A percentile compares a stretch with the other conserved stretches of the same genome.
phyloP scores from a whole-genome alignment of 257 asterid genomes.

The Fraxinus americana region DNA sequence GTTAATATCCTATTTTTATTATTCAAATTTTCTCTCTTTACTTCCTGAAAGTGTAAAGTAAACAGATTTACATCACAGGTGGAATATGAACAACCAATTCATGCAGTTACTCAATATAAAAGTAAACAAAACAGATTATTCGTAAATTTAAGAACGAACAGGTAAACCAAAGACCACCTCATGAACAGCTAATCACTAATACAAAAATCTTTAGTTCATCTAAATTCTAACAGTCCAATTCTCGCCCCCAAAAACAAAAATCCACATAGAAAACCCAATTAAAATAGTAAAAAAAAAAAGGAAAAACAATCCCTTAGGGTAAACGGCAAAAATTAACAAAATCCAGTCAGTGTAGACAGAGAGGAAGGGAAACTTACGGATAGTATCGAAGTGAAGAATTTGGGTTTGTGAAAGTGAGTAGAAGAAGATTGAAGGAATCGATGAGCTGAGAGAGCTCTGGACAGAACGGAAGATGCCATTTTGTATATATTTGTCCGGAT shows the following conservation, averaged over 20 bases:
- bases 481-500: not conserved
- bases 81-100: constrained; percentile 14
- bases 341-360: not conserved
- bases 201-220: not conserved
- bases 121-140: not conserved
- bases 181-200: not conserved
- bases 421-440: constrained; percentile 50
- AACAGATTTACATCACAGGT: constrained; percentile 3
- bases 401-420: constrained; percentile 41
- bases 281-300: not conserved
- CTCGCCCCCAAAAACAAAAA: not conserved
- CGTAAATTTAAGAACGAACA: not conserved
- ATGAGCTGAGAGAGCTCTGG: constrained; percentile 58
- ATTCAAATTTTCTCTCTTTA: not conserved
- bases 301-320: not conserved
- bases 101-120: constrained; percentile 15
- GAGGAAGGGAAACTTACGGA: constrained; percentile 43
- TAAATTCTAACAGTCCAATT: not conserved
- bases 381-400: constrained; percentile 36
- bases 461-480: constrained; percentile 76
- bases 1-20: not conserved
- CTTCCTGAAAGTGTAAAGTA: not conserved
- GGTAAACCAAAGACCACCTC: not conserved
- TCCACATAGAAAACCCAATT: not conserved
- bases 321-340: not conserved